A percentile compares a stretch with the other conserved stretches of the same genome.
Conservation (phyloP, 805 yeast genomes). For the Yarrowia sp. region DNA sequence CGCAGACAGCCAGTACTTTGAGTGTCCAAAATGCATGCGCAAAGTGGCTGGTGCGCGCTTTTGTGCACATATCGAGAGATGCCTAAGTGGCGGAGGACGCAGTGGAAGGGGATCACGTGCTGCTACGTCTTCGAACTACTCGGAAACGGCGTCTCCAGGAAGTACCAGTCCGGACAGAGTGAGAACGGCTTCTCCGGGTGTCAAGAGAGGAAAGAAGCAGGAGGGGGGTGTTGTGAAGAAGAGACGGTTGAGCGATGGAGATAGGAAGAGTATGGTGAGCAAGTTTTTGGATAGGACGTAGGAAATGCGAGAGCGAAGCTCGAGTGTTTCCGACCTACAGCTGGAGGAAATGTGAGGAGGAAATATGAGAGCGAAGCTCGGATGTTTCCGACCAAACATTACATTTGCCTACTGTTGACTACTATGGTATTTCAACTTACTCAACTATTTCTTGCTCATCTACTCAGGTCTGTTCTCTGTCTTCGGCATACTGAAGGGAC, state of each 20-base stretch:
- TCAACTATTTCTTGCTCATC: no score
- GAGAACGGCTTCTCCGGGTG: conserved; percentile 2
- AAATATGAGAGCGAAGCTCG: not conserved
- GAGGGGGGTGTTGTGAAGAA: conserved; percentile 6
- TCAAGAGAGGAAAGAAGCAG: not conserved
- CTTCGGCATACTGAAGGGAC: no score
- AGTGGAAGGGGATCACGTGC: conserved; percentile 13
- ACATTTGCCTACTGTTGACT: not conserved
- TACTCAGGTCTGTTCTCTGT: no score
- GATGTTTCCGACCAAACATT: not conserved
- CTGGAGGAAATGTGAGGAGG: no score
- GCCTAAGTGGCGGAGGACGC: conserved; percentile 64
- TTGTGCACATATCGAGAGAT: conserved; percentile 90
- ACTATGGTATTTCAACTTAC: no score
- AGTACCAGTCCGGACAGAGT: conserved; percentile 10
- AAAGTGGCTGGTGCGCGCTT: conserved; percentile 87
- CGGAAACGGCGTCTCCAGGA: conserved; percentile 17
- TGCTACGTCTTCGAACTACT: conserved; percentile 4
- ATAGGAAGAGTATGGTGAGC: conserved; percentile 13
- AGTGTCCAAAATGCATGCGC: conserved; percentile 77
- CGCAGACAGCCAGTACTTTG: conserved; percentile 62
- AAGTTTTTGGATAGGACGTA: conserved; percentile 3
- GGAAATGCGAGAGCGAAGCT: not conserved
- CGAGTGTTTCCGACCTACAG: not conserved
- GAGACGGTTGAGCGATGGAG: conserved; percentile 14